Conservation (phyloP, 1,139 yeast genomes). For the Geotrichum macrosporum region DNA sequence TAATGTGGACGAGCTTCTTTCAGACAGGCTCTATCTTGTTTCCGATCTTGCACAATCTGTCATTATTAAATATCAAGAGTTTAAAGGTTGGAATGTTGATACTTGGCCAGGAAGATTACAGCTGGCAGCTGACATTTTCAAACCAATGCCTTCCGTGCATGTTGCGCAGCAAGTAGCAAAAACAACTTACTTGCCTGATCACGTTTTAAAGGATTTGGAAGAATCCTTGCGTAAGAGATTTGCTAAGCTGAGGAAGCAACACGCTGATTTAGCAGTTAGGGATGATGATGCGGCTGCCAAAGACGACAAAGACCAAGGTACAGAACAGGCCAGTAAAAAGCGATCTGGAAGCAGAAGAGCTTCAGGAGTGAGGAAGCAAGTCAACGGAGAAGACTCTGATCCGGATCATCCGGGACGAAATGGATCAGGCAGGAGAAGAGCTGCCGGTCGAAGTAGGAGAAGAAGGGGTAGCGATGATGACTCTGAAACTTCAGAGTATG, state of each 20-base stretch:
- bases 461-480: slow-evolving; percentile 3
- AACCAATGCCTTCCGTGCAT: slow-evolving; percentile 46
- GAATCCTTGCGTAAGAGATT: slow-evolving; percentile 18
- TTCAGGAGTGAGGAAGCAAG: background rate
- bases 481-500: slow-evolving; percentile 4
- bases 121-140: slow-evolving; percentile 61
- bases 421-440: slow-evolving; percentile 2
- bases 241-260: slow-evolving; percentile 21
- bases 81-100: slow-evolving; percentile 61
- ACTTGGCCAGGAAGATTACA: slow-evolving; percentile 79
- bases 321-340: background rate
- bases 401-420: background rate
- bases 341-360: slow-evolving; percentile 6
- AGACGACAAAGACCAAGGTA: slow-evolving; percentile 5
- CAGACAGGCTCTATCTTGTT: slow-evolving; percentile 52
- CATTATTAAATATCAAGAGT: slow-evolving; percentile 55
- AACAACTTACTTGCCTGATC: slow-evolving; percentile 50
- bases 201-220: slow-evolving; percentile 29
- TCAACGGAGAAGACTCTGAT: slow-evolving; percentile 1
- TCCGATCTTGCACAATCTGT: slow-evolving; percentile 71
- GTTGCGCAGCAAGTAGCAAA: slow-evolving; percentile 31
- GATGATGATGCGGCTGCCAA: background rate
- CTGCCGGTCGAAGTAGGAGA: slow-evolving; percentile 3
- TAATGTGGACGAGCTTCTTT: slow-evolving; percentile 38
- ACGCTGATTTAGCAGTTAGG: slow-evolving; percentile 5